These are phyloP conservation scores for Amanita thiersii DNA, from an alignment of 768 basidiomycete genomes.

Conservation along the genomic window DNA sequence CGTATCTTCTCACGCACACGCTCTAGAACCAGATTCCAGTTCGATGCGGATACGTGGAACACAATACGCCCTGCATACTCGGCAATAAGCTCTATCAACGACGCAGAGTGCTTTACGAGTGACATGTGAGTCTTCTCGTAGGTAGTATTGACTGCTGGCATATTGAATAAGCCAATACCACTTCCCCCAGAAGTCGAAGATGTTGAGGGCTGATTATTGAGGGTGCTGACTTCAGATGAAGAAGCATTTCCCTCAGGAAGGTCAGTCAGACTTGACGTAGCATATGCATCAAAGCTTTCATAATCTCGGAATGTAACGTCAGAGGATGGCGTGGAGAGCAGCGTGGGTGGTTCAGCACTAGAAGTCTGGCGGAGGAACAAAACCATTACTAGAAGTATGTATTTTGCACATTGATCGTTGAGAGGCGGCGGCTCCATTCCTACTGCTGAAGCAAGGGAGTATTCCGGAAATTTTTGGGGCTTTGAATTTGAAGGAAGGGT, in stretches of 20 bases:
- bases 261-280: not conserved
- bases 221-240: slow-evolving; percentile 11
- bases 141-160: slow-evolving; percentile 26
- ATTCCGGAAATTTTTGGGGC: slow-evolving; percentile 33
- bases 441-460: slow-evolving; percentile 29
- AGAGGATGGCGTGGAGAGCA: slow-evolving; percentile 52
- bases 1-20: slow-evolving; percentile 67
- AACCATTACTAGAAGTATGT: slow-evolving; percentile 76
- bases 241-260: not conserved
- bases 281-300: slow-evolving; percentile 25
- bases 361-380: slow-evolving; percentile 72
- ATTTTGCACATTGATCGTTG: slow-evolving; percentile 76
- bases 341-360: slow-evolving; percentile 41
- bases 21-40: slow-evolving; percentile 73
- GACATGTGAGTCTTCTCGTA: slow-evolving; percentile 63
- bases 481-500: slow-evolving; percentile 21
- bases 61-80: slow-evolving; percentile 74
- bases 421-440: slow-evolving; percentile 64
- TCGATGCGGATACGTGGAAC: slow-evolving; percentile 80
- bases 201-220: slow-evolving; percentile 33
- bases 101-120: slow-evolving; percentile 42
- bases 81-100: slow-evolving; percentile 55
- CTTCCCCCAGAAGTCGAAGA: slow-evolving; percentile 28
- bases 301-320: slow-evolving; percentile 66
- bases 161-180: slow-evolving; percentile 28